Base-by-base conservation (phyloP, 2,329 filamentous ascomycete genomes). In the Rugonectria rugulosa region DNA sequence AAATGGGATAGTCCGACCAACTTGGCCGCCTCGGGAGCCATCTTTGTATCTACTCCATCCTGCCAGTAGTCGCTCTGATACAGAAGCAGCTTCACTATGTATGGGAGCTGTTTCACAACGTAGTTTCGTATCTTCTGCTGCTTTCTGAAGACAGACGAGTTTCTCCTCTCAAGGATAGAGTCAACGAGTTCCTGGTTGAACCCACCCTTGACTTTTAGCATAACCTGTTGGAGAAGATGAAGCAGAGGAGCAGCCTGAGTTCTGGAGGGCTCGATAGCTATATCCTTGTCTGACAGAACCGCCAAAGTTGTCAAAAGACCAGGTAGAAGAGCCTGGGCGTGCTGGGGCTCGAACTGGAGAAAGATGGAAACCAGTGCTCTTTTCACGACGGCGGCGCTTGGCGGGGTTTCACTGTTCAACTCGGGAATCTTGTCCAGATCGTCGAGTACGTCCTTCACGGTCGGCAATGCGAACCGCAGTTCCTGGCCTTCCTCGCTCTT, bases 281-380 rank as follows among this genome's bases (percentile, higher is more conserved):
- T 54, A 32, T 63, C 64, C 14, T 48, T 34, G 36, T 75, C 72
- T 5, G 70, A 71, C 6, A 72, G 40, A 17, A 73, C 53, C 14
- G 70, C 67, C 2, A 73, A 10, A 2, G 73, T 73, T 10, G 70
- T 59, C 29, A 76, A 26, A 14, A 76, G 73, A 2, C 61, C 68
- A 4, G 73, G 69, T 1, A 74, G 37, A 5, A 74, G 57, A 3
- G 62, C 57, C 10, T 46, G 48, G 10, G 69, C 63, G 34, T 71
- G 60, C 3, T 56, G 54, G 2, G 63, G 59, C 1, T 53, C 54
- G 14, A 69, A 70, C 47, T 74, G 70, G 6, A 69, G 66, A 12
- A 75, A 72, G 8, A 75, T 63, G 40, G 70, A 64, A 10, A 64
- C 56, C 15, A 75, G 48, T 3, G 66, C 67, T 20, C 64, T 61